phyloP scores from a whole-genome alignment of 768 basidiomycete species.

The Coprinopsis strossmayeri region DNA sequence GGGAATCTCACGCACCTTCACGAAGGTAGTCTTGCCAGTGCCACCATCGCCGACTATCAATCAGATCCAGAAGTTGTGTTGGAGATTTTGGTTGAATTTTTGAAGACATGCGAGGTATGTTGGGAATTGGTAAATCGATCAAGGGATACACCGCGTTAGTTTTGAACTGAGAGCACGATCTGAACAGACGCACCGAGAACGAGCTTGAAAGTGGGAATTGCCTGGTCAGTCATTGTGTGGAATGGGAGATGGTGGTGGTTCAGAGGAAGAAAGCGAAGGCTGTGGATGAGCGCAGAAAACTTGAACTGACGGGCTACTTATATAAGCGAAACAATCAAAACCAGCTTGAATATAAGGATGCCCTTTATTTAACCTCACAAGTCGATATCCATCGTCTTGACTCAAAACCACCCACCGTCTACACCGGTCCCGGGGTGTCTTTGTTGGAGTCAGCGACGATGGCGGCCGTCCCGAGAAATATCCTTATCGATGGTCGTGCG shows the following conservation, averaged over 20 bases:
- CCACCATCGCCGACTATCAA: slow-evolving; percentile 87
- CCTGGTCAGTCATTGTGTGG: slow-evolving; percentile 33
- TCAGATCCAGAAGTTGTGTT: slow-evolving; percentile 16
- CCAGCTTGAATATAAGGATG: no score
- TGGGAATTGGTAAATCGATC: slow-evolving; percentile 47
- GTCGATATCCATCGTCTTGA: no score
- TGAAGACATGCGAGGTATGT: not conserved
- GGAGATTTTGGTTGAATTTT: slow-evolving; percentile 17
- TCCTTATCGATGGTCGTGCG: no score
- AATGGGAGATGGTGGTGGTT: slow-evolving; percentile 16
- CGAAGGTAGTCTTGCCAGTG: slow-evolving; percentile 97
- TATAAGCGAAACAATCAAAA: slow-evolving; percentile 30
- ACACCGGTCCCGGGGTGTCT: no score
- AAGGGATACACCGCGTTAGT: slow-evolving; percentile 27
- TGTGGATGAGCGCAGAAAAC: slow-evolving; percentile 26
- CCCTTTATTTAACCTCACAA: no score
- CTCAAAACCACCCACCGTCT: no score
- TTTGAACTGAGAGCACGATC: slow-evolving; percentile 17
- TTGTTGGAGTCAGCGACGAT: no score
- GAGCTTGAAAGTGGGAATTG: slow-evolving; percentile 93
- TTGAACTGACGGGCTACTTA: slow-evolving; percentile 26
- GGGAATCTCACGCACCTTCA: slow-evolving; percentile 59
- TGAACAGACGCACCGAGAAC: slow-evolving; percentile 73
- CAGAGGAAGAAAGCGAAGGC: slow-evolving; percentile 18
- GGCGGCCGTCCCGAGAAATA: no score